phyloP scores from a whole-genome alignment of 1,139 yeast genomes.

The Geotrichum candidum region DNA sequence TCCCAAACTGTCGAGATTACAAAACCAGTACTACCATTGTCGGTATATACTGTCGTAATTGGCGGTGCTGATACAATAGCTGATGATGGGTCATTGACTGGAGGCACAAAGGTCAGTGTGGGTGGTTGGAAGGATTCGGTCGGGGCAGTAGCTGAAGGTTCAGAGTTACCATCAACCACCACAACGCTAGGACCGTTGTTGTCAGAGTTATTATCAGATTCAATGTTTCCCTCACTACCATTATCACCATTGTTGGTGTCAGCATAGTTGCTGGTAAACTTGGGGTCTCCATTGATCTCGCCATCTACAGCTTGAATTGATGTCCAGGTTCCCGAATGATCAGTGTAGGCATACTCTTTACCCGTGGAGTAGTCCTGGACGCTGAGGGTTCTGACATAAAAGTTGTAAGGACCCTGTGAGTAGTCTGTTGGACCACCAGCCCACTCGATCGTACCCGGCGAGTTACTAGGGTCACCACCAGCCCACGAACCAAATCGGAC shows the following conservation, averaged over 20 bases:
- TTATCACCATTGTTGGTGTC: not conserved
- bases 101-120: not conserved
- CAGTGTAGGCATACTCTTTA: slow-evolving; percentile 56
- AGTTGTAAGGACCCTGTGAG: slow-evolving; percentile 60
- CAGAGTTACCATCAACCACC: not conserved
- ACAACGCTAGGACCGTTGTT: not conserved
- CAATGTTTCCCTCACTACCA: not conserved
- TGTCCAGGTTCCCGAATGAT: slow-evolving; percentile 58
- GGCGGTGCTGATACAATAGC: not conserved
- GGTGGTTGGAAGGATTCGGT: not conserved
- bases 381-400: slow-evolving; percentile 55
- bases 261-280: not conserved
- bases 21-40: slow-evolving; percentile 4
- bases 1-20: slow-evolving; percentile 12
- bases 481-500: slow-evolving; percentile 72
- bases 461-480: slow-evolving; percentile 66
- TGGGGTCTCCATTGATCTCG: slow-evolving; percentile 37
- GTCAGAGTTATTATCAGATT: not conserved
- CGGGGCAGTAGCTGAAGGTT: not conserved
- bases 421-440: slow-evolving; percentile 78
- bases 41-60: slow-evolving; percentile 1
- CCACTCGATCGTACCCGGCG: slow-evolving; percentile 70
- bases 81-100: slow-evolving; percentile 17
- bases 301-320: slow-evolving; percentile 66
- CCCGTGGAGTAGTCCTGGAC: slow-evolving; percentile 84